Evolutionary conservation across 1,284 basidiomycete genomes (phyloP).

Genomic region (Lignosus rhinocerotis): DNA sequence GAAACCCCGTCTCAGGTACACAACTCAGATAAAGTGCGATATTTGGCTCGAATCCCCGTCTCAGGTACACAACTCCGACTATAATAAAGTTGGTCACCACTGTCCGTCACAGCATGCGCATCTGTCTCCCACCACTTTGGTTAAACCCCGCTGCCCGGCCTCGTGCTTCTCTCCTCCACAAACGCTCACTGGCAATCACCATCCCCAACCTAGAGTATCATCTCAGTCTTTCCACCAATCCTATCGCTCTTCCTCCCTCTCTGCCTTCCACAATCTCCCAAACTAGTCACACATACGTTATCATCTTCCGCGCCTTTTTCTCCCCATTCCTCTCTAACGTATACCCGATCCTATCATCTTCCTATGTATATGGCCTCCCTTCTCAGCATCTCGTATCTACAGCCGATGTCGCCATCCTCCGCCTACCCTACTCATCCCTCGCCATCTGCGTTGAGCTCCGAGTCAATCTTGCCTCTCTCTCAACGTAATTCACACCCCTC

Average conservation of each 20-base stretch:
- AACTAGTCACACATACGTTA: conserved; percentile 3
- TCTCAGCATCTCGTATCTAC: background rate
- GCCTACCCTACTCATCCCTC: background rate
- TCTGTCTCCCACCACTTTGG: conserved; percentile 15
- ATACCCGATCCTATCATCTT: background rate
- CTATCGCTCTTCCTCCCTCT: background rate
- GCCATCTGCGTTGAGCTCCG: background rate
- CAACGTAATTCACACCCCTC: background rate
- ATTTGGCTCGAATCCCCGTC: conserved; percentile 10
- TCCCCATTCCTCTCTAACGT: background rate
- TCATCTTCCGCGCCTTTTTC: background rate
- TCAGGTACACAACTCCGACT: conserved; percentile 20
- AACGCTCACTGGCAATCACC: background rate
- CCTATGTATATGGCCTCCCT: background rate
- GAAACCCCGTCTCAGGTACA: conserved; percentile 18
- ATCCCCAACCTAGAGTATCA: background rate
- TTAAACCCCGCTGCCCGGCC: conserved; percentile 10
- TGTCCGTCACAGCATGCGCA: background rate
- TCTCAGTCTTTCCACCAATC: background rate
- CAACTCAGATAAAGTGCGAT: conserved; percentile 6
- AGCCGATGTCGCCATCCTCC: background rate
- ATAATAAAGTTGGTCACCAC: conserved; percentile 1
- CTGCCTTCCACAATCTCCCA: background rate
- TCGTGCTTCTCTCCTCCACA: conserved; percentile 9
- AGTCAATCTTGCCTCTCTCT: background rate